Conservation (phyloP, 352 stramenopile genomes). For the Globisporangium heterothallicum region DNA sequence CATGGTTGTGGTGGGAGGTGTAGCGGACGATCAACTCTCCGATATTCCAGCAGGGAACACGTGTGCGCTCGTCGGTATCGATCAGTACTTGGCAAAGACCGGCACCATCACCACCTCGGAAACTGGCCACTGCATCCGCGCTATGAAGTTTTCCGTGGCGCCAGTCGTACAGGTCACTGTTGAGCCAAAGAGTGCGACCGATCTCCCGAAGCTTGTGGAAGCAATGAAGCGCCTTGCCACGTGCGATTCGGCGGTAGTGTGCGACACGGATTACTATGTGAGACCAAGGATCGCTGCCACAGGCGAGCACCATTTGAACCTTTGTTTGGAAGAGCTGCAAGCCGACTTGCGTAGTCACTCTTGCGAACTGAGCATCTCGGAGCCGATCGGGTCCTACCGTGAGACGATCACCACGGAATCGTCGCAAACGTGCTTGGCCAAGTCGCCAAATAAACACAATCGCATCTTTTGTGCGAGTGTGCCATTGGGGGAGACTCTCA, state of each 20-base stretch:
- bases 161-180: slow-evolving; percentile 99
- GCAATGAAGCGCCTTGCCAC: slow-evolving; percentile 99
- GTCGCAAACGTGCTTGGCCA: slow-evolving; percentile 95
- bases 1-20: slow-evolving; percentile 99
- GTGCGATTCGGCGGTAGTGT: slow-evolving; percentile 99
- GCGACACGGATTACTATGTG: slow-evolving; percentile 98
- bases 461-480: slow-evolving; percentile 96
- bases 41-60: slow-evolving; percentile 99
- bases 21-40: slow-evolving; percentile 96
- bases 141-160: slow-evolving; percentile 99
- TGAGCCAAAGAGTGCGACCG: slow-evolving; percentile 97
- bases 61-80: slow-evolving; percentile 97
- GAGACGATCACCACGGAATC: slow-evolving; percentile 96
- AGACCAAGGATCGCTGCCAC: slow-evolving; percentile 99
- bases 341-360: slow-evolving; percentile 95
- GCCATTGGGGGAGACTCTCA: slow-evolving; percentile 91
- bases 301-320: slow-evolving; percentile 99
- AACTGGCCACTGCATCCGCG: slow-evolving; percentile 97
- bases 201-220: slow-evolving; percentile 99
- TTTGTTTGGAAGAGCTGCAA: slow-evolving; percentile 99
- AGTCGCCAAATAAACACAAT: slow-evolving; percentile 99
- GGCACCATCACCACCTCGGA: slow-evolving; percentile 99
- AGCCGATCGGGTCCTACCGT: slow-evolving; percentile 99
- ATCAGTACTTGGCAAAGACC: slow-evolving; percentile 99
- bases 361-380: slow-evolving; percentile 97